Evolutionary conservation across 1,284 basidiomycete genomes (phyloP).

Genomic region (Wolfiporia cocos): DNA sequence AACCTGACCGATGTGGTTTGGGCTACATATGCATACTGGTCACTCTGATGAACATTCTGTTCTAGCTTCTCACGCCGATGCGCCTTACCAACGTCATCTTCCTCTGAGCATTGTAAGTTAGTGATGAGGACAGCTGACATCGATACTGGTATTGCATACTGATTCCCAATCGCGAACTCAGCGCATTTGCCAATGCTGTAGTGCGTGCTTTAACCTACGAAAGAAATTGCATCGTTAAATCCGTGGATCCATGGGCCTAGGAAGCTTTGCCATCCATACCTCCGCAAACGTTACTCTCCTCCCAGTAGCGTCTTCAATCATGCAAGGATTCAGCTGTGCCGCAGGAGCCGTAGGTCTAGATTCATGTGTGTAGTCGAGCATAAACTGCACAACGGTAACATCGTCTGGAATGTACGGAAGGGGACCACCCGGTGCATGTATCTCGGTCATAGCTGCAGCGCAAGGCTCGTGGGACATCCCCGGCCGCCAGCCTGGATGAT

Average conservation of each 20-base stretch:
- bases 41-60: neutral
- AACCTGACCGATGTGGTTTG: slow-evolving; percentile 59
- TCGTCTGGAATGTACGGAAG: slow-evolving; percentile 59
- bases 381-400: slow-evolving; percentile 69
- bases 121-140: neutral
- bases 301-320: slow-evolving; percentile 61
- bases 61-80: slow-evolving; percentile 11
- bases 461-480: neutral
- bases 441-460: slow-evolving; percentile 4
- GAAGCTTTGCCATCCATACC: slow-evolving; percentile 29
- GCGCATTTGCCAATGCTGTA: slow-evolving; percentile 54
- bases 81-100: slow-evolving; percentile 42
- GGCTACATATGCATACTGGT: slow-evolving; percentile 56
- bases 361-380: slow-evolving; percentile 47
- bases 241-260: neutral
- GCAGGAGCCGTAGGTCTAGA: slow-evolving; percentile 35
- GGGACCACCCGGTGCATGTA: slow-evolving; percentile 24
- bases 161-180: slow-evolving; percentile 45
- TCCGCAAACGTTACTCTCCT: slow-evolving; percentile 40
- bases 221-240: too few species aligned
- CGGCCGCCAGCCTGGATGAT: neutral
- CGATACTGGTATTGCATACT: slow-evolving; percentile 21
- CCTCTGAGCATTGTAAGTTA: slow-evolving; percentile 17
- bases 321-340: slow-evolving; percentile 35
- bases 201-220: slow-evolving; percentile 43